Evolutionary conservation across 495 filamentous ascomycete genomes (phyloP).

Genomic region (Podospora comata): DNA sequence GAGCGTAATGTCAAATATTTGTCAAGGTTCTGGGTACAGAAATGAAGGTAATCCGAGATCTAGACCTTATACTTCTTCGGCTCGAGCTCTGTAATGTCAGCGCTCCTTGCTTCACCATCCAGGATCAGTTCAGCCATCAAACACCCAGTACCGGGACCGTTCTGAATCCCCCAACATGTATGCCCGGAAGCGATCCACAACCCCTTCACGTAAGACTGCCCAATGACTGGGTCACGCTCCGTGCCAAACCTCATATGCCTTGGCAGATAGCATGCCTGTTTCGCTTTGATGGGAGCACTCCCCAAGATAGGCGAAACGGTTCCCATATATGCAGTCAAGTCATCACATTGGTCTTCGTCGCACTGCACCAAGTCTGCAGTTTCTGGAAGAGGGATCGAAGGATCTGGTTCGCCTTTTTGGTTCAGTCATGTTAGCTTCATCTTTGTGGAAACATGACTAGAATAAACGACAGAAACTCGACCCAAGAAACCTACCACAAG

Average conservation of each 20-base stretch:
- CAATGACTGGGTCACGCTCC: constrained; percentile 69
- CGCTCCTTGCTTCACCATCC: constrained; percentile 74
- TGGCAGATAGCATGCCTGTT: constrained; percentile 95
- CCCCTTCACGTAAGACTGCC: constrained; percentile 68
- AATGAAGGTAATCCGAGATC: too few species aligned
- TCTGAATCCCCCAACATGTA: constrained; percentile 98
- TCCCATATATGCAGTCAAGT: constrained; percentile 77
- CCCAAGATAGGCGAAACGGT: constrained; percentile 73
- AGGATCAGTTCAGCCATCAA: constrained; percentile 83
- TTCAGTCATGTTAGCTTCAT: neutral
- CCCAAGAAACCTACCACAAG: constrained; percentile 54
- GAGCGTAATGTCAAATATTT: too few species aligned
- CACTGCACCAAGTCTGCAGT: constrained; percentile 74
- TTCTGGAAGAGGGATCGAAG: constrained; percentile 66
- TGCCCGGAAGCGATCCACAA: constrained; percentile 85
- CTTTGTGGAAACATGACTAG: too few species aligned
- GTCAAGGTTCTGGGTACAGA: too few species aligned
- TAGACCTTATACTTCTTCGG: constrained; percentile 55
- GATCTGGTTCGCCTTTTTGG: constrained; percentile 72
- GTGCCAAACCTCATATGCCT: constrained; percentile 57
- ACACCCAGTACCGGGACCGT: constrained; percentile 87
- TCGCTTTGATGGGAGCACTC: constrained; percentile 70
- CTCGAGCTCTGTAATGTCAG: constrained; percentile 66
- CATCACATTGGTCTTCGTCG: constrained; percentile 76
- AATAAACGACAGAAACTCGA: too few species aligned